A percentile compares a stretch with the other conserved stretches of the same genome.
phyloP scores from a whole-genome alignment of 768 basidiomycete genomes.

The Hygrophoropsis aurantiaca region DNA sequence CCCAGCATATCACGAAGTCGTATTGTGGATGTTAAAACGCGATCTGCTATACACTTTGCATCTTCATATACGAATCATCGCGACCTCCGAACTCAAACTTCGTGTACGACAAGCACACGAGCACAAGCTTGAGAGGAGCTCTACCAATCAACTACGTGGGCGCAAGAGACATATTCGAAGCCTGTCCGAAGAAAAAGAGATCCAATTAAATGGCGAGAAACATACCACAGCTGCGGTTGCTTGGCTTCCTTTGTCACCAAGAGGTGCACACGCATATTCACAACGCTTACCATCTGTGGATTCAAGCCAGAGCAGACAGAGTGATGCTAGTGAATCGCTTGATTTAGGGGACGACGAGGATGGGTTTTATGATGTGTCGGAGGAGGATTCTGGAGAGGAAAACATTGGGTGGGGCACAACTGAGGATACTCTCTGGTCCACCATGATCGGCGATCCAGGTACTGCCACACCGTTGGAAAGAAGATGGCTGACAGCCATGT shows the following conservation, averaged over 20 bases:
- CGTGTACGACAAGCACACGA: slow-evolving; percentile 54
- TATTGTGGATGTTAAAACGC: slow-evolving; percentile 88
- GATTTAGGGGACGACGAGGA: slow-evolving; percentile 33
- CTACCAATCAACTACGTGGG: slow-evolving; percentile 14
- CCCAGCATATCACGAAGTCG: slow-evolving; percentile 73
- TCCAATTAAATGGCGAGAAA: not conserved
- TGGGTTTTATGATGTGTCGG: slow-evolving; percentile 27
- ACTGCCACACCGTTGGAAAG: slow-evolving; percentile 77
- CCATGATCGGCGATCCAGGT: slow-evolving; percentile 82
- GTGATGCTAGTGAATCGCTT: slow-evolving; percentile 33
- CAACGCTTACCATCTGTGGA: slow-evolving; percentile 48
- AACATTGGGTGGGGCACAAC: slow-evolving; percentile 49
- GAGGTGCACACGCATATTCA: slow-evolving; percentile 46
- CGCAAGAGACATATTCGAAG: slow-evolving; percentile 17
- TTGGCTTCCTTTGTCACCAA: slow-evolving; percentile 59
- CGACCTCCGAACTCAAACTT: slow-evolving; percentile 72
- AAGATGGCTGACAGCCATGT: slow-evolving; percentile 90
- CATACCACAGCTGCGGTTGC: slow-evolving; percentile 25
- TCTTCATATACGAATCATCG: slow-evolving; percentile 81
- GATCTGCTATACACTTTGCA: slow-evolving; percentile 86
- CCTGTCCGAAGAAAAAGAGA: slow-evolving; percentile 15
- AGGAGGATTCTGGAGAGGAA: slow-evolving; percentile 46
- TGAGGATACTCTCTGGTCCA: slow-evolving; percentile 49
- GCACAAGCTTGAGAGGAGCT: slow-evolving; percentile 29
- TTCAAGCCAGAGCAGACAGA: slow-evolving; percentile 40